A percentile compares a stretch with the other conserved stretches of the same genome.
These are phyloP conservation scores for Metschnikowia rubicola DNA, from an alignment of 805 yeast genomes.

Conservation along the genomic window DNA sequence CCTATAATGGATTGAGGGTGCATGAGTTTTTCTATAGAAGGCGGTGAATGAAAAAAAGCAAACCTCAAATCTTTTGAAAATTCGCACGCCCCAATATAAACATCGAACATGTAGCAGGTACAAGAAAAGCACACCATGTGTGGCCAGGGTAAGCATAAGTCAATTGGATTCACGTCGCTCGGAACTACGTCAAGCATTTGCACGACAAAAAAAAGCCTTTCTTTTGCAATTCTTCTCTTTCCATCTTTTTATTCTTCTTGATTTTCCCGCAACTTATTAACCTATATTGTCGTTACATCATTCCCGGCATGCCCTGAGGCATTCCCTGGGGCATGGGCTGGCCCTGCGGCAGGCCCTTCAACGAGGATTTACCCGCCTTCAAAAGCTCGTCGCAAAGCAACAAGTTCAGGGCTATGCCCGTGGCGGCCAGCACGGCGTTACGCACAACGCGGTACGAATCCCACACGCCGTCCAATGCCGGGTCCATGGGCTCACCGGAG, in stretches of 20 bases:
- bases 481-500: constrained; percentile 95
- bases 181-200: no score
- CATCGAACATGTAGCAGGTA: no score
- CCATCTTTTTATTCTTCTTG: not conserved
- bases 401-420: constrained; percentile 90
- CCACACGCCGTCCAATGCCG: constrained; percentile 92
- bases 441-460: constrained; percentile 92
- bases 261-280: not conserved
- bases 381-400: constrained; percentile 92
- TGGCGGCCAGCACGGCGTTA: constrained; percentile 87
- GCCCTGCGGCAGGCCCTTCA: constrained; percentile 50
- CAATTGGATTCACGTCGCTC: no score
- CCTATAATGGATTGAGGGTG: no score
- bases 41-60: no score
- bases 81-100: no score
- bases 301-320: constrained; percentile 22
- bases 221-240: no score
- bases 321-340: constrained; percentile 16
- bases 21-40: no score
- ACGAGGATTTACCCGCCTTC: constrained; percentile 93
- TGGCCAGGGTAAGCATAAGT: no score
- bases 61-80: no score
- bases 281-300: constrained; percentile 8
- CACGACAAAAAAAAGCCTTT: no score
- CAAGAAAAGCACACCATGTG: no score